These are phyloP conservation scores for Odontarrhena argentea DNA, from an alignment of 345 rosid genomes.

Conservation along the genomic window DNA sequence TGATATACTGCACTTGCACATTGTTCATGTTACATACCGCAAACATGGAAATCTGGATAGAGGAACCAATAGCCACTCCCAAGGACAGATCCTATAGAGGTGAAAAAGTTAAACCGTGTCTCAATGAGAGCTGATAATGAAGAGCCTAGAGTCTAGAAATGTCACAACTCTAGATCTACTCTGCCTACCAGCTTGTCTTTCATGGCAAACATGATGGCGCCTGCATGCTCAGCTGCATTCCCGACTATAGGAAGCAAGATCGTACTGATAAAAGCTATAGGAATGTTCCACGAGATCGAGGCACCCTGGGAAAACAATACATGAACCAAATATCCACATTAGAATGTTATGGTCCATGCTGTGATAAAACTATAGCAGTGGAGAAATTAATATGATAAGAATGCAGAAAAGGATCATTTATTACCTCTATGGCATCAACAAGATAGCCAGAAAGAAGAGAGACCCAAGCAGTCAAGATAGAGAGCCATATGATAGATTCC, in stretches of 20 bases:
- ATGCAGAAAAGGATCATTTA: background rate
- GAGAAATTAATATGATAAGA: constrained; percentile 7
- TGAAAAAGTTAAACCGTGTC: background rate
- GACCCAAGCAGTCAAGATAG: constrained; percentile 88
- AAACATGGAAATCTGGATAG: constrained; percentile 96
- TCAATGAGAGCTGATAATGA: constrained; percentile 9
- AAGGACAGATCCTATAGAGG: constrained; percentile 79
- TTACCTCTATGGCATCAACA: constrained; percentile 91
- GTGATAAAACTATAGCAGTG: background rate
- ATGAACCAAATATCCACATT: constrained; percentile 1
- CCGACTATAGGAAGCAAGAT: constrained; percentile 97
- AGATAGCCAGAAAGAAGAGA: constrained; percentile 87
- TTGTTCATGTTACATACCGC: constrained; percentile 58
- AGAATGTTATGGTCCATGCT: background rate
- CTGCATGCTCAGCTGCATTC: constrained; percentile 96
- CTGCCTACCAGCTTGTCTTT: constrained; percentile 86
- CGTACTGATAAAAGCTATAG: constrained; percentile 86
- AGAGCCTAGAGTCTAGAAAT: background rate
- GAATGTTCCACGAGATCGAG: constrained; percentile 72
- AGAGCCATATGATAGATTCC: constrained; percentile 89
- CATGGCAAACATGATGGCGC: constrained; percentile 98
- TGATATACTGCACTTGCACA: constrained; percentile 25
- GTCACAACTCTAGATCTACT: constrained; percentile 31
- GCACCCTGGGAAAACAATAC: constrained; percentile 59
- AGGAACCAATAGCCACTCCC: constrained; percentile 99